Evolutionary conservation across 129 eudicot species (phyloP).

Genomic region (Ambrosia artemisiifolia): DNA sequence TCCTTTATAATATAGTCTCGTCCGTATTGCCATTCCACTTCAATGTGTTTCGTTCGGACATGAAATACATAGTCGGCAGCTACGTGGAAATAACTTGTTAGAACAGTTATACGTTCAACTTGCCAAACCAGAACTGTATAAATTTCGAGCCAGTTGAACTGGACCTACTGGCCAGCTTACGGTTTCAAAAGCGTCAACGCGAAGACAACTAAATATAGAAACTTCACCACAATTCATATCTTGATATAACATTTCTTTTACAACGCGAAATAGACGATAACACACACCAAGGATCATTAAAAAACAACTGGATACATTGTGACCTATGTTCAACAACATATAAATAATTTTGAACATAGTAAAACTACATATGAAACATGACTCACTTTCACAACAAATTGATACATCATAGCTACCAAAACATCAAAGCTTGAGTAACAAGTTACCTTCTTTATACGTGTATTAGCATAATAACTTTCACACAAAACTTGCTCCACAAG

Average conservation of each 20-base stretch:
- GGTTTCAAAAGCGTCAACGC: too few species aligned
- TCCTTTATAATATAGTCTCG: too few species aligned
- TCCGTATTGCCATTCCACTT: too few species aligned
- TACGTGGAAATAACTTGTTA: too few species aligned
- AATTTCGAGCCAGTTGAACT: too few species aligned
- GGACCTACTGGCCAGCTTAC: too few species aligned
- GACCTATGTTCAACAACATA: slow-evolving; percentile 26
- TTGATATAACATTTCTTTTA: slow-evolving; percentile 26
- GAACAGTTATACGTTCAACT: too few species aligned
- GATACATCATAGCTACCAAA: background rate
- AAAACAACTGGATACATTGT: slow-evolving; percentile 9
- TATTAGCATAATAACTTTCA: slow-evolving; percentile 9
- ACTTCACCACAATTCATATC: slow-evolving; percentile 27
- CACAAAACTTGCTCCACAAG: slow-evolving; percentile 3
- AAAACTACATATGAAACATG: slow-evolving; percentile 13
- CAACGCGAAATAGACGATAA: slow-evolving; percentile 7
- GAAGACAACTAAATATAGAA: background rate
- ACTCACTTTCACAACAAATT: slow-evolving; percentile 20
- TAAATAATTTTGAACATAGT: slow-evolving; percentile 18
- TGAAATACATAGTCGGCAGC: too few species aligned
- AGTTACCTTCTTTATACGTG: slow-evolving; percentile 35
- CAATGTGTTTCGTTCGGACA: too few species aligned
- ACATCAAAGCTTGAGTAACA: slow-evolving; percentile 24
- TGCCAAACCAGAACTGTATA: too few species aligned
- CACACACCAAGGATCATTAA: background rate